Base-by-base conservation (phyloP, 2,329 filamentous ascomycete species). In the Colletotrichum spaethianum region DNA sequence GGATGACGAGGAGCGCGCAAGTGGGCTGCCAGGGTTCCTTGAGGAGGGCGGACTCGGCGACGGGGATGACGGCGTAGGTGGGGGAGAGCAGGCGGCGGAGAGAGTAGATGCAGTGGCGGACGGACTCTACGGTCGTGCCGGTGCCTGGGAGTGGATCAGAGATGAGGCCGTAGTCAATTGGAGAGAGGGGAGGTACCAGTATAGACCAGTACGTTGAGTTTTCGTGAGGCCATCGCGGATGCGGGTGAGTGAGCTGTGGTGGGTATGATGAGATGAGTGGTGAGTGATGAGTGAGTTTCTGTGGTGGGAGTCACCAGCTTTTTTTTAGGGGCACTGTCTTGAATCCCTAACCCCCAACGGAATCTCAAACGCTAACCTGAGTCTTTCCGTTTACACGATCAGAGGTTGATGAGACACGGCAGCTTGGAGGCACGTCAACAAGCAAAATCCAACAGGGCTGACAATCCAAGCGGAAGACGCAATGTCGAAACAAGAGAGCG, bases 191-290 rank as follows among this genome's bases (percentile, higher is more conserved):
- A 3, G 81, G 79, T 86, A 95, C 94, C 95, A 76, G 94, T 93
- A 79, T 98, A 98, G 63, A 99, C 94, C 75, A 98, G 89, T 68
- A 99, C 92, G 80, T 99, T 98, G 84, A 98, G 88, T 79, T 91
- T 92, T 79, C 90, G 90, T 36, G 87, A 83, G 11, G 90, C 85
- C 91, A 96, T 94, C 75, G 74, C 77, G 67, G 76, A 38, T 44
- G 1, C 12, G 23, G 1, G 38, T 26, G 63, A 46, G 48, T 33
- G 67, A 48, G 57, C n/a, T 38, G 52, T 60, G 67, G 26, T 40
- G 66, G 52, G 61, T 66, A 63, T 48, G 52, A 63, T 59, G 44
- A 59, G 52, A 55, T 64, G 50, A 64, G 48, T 40, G 11, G 44
- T 40, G 44, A 59, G 46, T 38, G 56, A 23, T 50, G 57, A 71